These are phyloP conservation scores for Berberis vulgaris DNA, from an alignment of 164 flowering plant genomes.

Conservation along the genomic window DNA sequence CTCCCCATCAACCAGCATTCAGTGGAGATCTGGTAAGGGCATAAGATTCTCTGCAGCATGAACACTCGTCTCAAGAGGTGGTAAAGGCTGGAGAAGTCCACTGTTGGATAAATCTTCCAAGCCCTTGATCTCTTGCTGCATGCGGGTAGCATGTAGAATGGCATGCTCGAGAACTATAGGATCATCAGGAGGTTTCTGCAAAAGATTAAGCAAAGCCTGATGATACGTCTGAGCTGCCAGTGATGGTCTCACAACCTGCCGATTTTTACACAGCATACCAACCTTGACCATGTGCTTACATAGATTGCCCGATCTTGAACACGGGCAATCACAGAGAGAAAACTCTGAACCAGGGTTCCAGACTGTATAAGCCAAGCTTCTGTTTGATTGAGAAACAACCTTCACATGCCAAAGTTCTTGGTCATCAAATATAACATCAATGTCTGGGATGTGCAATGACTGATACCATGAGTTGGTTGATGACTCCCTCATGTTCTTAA, in stretches of 20 bases:
- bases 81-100: conserved; percentile 40
- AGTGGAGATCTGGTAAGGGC: too few relatives aligned
- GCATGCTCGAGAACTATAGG: conserved; percentile 48
- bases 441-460: conserved; percentile 34
- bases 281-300: conserved; percentile 49
- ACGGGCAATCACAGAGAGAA: conserved; percentile 35
- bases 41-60: too few relatives aligned
- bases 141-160: conserved; percentile 25
- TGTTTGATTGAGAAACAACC: conserved; percentile 40
- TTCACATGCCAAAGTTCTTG: conserved; percentile 35
- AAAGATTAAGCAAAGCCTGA: conserved; percentile 35
- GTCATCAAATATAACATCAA: conserved; percentile 32
- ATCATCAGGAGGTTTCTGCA: conserved; percentile 44
- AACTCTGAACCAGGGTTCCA: conserved; percentile 62
- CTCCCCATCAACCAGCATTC: too few relatives aligned
- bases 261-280: conserved; percentile 10
- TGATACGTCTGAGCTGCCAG: conserved; percentile 16
- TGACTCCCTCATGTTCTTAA: conserved; percentile 14
- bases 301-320: conserved; percentile 43
- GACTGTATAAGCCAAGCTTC: conserved; percentile 18
- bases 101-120: conserved; percentile 41
- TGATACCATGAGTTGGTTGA: conserved; percentile 32
- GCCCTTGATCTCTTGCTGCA: conserved; percentile 42
- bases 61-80: conserved; percentile 13
- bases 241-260: conserved; percentile 14